Percentiles rank a stretch among this genome's conserved stretches.
Conservation (phyloP, 208 protist species). For the Acanthamoeba rhysodes region DNA sequence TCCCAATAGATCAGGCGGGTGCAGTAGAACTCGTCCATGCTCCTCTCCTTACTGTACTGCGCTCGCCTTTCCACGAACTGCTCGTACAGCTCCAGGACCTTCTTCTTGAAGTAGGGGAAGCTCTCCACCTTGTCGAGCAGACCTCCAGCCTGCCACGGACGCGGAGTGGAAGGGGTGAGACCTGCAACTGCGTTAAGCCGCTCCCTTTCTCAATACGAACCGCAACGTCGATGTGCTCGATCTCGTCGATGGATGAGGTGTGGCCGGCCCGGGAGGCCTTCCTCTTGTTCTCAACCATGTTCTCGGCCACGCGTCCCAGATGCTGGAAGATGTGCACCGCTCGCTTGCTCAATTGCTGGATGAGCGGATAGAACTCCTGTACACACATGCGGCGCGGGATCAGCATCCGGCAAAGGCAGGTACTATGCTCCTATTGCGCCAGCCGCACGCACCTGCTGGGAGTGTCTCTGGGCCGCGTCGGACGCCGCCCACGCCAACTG, state of each 20-base stretch:
- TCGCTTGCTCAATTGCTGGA: slow-evolving; percentile 27
- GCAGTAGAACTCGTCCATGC: slow-evolving; percentile 88
- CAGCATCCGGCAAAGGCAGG: not conserved
- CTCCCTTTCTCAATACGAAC: not conserved
- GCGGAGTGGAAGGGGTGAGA: not conserved
- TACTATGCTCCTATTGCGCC: not conserved
- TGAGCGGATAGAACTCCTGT: slow-evolving; percentile 55
- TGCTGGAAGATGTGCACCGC: slow-evolving; percentile 86
- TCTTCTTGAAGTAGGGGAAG: slow-evolving; percentile 64
- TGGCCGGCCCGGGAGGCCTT: not conserved
- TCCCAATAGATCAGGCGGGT: slow-evolving; percentile 86
- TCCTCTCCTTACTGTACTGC: slow-evolving; percentile 43
- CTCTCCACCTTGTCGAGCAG: slow-evolving; percentile 37
- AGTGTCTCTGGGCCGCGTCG: slow-evolving; percentile 82
- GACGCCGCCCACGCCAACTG: slow-evolving; percentile 84
- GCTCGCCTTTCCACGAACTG: slow-evolving; percentile 34
- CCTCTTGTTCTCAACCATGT: slow-evolving; percentile 78
- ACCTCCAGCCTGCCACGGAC: not conserved
- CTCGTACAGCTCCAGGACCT: slow-evolving; percentile 64
- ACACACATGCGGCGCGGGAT: too few relatives aligned
- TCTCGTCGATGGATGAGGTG: slow-evolving; percentile 53
- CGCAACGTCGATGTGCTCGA: slow-evolving; percentile 6
- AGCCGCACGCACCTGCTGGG: slow-evolving; percentile 74
- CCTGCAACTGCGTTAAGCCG: too few relatives aligned
- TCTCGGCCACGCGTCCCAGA: slow-evolving; percentile 76